Base-by-base conservation (phyloP, 1,284 basidiomycete genomes). In the Ustilago curta region DNA sequence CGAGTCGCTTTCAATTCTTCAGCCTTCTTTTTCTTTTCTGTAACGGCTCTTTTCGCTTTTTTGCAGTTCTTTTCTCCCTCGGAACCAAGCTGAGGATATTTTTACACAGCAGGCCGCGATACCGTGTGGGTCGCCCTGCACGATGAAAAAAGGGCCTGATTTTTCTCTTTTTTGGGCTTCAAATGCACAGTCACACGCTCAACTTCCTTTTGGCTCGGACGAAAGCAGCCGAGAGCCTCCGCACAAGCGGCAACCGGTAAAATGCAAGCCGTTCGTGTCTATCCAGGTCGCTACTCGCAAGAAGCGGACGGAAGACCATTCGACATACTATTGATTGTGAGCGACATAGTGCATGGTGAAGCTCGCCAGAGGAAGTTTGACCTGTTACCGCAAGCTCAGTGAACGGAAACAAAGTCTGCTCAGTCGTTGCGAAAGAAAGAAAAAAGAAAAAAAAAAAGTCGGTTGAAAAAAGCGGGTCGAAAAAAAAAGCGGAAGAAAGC, bases 1-100 rank as follows among this genome's bases (percentile, higher is more conserved):
- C 47, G 44, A 57, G 47, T 55, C 53, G 48, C 57, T 56, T 54
- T 59, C 67, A 47, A 35, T 56, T 60, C 25, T 57, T 51, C 49
- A 45, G 18, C 49, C 42, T 55, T 50, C 39, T 32, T n/a, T 55
- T 59, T 59, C 48, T 27, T 31, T 48, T 29, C 47, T 32, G 50
- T 31, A 47, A 42, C 19, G 14, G 48, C 60, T 64, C 50, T 65
- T 48, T 31, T 23, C 25, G 16, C 25, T 11, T 42, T 29, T 37
- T 35, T 4, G 42, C 27, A 37, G 16, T 44, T 51, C 52, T 16
- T 18, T 54, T 44, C 40, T 44, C 44, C 29, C 29, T 29, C 45
- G 45, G 18, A 47, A 12, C n/a, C 31, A 44, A n/a, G 29, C 32
- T 18, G 23, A 21, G 21, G 19, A 11, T 37, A 50, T 32, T 12